A percentile compares a stretch with the other conserved stretches of the same genome.
phyloP scores from a whole-genome alignment of 139 green algal genomes.

The Chlamydomonas schloesseri region DNA sequence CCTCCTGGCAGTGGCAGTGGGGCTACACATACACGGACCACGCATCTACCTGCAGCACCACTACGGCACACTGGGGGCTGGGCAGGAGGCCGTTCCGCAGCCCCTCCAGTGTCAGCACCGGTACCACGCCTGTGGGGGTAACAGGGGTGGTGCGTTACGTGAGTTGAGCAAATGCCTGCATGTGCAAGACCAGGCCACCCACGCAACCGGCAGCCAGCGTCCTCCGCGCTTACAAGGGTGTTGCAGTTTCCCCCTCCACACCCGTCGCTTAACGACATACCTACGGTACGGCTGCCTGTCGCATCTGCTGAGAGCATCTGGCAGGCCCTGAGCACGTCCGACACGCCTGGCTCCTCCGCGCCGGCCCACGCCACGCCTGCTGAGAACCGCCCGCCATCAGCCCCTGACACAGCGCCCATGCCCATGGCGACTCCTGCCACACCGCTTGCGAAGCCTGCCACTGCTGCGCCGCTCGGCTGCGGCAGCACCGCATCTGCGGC shows the following conservation, averaged over 20 bases:
- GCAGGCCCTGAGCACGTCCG: neutral
- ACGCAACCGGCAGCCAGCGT: too few relatives aligned
- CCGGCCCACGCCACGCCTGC: neutral
- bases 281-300: neutral
- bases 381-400: too few relatives aligned
- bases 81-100: neutral
- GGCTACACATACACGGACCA: too few relatives aligned
- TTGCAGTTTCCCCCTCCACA: too few relatives aligned
- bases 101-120: conserved; percentile 2
- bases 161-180: too few relatives aligned
- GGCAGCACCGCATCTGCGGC: too few relatives aligned
- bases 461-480: neutral
- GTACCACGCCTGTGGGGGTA: neutral
- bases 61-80: neutral
- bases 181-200: too few relatives aligned
- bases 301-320: neutral
- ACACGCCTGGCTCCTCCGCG: neutral
- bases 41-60: conserved; percentile 11
- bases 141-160: neutral
- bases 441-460: neutral
- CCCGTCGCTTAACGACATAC: too few relatives aligned
- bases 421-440: too few relatives aligned
- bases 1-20: too few relatives aligned
- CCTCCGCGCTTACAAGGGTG: too few relatives aligned
- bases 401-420: too few relatives aligned